A percentile compares a stretch with the other conserved stretches of the same genome.
These are phyloP conservation scores for Coemansia aciculifera DNA, from an alignment of 192 early-diverging fungal species.

Conservation along the genomic window DNA sequence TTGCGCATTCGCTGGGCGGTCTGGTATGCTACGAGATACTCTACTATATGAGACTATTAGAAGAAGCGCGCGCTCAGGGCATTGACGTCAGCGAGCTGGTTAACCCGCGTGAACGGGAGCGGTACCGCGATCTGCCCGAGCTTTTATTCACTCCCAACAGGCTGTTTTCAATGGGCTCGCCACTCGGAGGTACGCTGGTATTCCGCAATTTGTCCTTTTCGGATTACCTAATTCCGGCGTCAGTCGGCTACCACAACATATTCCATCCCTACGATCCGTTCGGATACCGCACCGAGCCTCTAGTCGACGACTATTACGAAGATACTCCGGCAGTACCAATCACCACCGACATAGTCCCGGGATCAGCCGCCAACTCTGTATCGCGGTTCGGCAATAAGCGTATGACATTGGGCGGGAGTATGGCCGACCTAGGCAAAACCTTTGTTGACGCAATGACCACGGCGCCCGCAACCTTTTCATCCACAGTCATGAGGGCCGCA, in stretches of 20 bases:
- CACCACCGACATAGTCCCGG: not conserved
- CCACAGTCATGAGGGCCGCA: conserved; percentile 20
- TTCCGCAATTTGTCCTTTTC: conserved; percentile 61
- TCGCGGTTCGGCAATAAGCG: not conserved
- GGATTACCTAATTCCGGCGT: conserved; percentile 55
- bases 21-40: conserved; percentile 71
- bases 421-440: conserved; percentile 33
- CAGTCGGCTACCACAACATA: conserved; percentile 65
- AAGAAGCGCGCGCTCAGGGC: not conserved
- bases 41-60: conserved; percentile 22
- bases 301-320: conserved; percentile 57
- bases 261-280: conserved; percentile 78
- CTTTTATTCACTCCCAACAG: conserved; percentile 32
- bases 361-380: not conserved
- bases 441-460: conserved; percentile 27
- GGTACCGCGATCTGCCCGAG: conserved; percentile 22
- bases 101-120: conserved; percentile 14
- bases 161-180: conserved; percentile 39
- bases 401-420: conserved; percentile 20
- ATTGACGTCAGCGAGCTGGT: conserved; percentile 3
- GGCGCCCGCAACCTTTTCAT: conserved; percentile 28
- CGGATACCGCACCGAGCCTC: conserved; percentile 70
- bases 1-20: conserved; percentile 71
- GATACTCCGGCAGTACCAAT: conserved; percentile 56
- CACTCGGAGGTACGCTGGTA: conserved; percentile 61